Evolutionary conservation across 2,329 filamentous ascomycete species (phyloP), one percentile per base, ranked within the genome.

Genomic region (Microdochium bolleyi): DNA sequence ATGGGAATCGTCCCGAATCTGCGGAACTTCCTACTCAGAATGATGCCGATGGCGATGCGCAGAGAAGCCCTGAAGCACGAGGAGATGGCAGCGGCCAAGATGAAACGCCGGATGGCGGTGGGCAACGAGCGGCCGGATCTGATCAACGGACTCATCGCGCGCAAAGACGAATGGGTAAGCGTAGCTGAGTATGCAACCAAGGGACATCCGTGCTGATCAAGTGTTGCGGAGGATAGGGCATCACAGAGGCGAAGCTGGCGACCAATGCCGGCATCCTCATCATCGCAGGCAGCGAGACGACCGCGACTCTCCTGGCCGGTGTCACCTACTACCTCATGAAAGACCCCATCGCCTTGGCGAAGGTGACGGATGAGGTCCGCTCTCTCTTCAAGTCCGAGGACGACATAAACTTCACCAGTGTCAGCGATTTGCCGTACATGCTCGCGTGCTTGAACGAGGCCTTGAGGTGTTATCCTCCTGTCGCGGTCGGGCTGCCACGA

Each of bases 211-310:
- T n/a, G n/a, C n/a, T n/a, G n/a, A n/a, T n/a, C n/a, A n/a, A n/a
- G n/a, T n/a, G n/a, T n/a, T n/a, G n/a, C n/a, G n/a, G n/a, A n/a
- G n/a, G n/a, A n/a, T n/a, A 58, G 34, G 48, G 58, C n/a, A 54
- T 65, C 25, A 54, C 50, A 19, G 34, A 62, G 14, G 55, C 58
- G 13, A 52, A 62, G 30, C 52, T 67, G 0, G 53, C 54, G 3
- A 52, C 51, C 27, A 67, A 66, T 50, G 59, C 61, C 3, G 57
- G 53, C n/a, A 57, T 67, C 10, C 58, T 72, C 3, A 64, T 79
- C 30, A 62, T 74, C 13, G 76, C 74, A 4, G 76, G 77, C 4
- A 74, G 72, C 2, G 77, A 80, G 58, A 80, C 77, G 4, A 78
- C 75, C 1, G 73, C 76, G 0, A 77, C 74, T 0, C 62, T 74